Conservation (phyloP, 202 grass and related monocot genomes). For the Digitaria exilis region DNA sequence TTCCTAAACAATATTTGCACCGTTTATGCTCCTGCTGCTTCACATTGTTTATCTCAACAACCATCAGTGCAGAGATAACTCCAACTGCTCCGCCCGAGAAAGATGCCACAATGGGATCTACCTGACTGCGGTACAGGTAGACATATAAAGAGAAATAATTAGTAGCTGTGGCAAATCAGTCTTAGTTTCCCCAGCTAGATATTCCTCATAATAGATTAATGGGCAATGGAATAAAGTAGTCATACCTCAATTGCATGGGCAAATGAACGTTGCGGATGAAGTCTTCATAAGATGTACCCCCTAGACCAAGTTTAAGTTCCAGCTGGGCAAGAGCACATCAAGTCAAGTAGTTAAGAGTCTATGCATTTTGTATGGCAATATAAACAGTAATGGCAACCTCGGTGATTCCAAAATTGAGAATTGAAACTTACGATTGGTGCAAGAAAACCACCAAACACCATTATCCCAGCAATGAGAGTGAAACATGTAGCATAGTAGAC, state of each 20-base stretch:
- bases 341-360: neutral
- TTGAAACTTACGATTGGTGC: slow-evolving; percentile 91
- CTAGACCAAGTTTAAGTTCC: slow-evolving; percentile 96
- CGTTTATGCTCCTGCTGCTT: slow-evolving; percentile 97
- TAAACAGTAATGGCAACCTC: slow-evolving; percentile 18
- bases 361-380: neutral
- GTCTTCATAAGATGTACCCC: slow-evolving; percentile 93
- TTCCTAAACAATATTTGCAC: slow-evolving; percentile 99
- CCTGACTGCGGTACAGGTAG: slow-evolving; percentile 58
- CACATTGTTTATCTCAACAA: slow-evolving; percentile 99
- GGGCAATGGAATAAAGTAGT: slow-evolving; percentile 29
- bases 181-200: neutral
- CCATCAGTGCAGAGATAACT: slow-evolving; percentile 97
- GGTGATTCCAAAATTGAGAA: slow-evolving; percentile 21
- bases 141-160: slow-evolving; percentile 33
- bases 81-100: slow-evolving; percentile 97
- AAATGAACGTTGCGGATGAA: slow-evolving; percentile 88
- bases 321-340: slow-evolving; percentile 57
- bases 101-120: slow-evolving; percentile 98
- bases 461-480: slow-evolving; percentile 84
- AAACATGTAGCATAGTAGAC: slow-evolving; percentile 93
- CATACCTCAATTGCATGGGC: slow-evolving; percentile 95
- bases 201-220: slow-evolving; percentile 2
- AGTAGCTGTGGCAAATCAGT: slow-evolving; percentile 11
- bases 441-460: slow-evolving; percentile 97